These are phyloP conservation scores for Zychaea mexicana DNA, from an alignment of 371 early-diverging fungal genomes.

Conservation along the genomic window DNA sequence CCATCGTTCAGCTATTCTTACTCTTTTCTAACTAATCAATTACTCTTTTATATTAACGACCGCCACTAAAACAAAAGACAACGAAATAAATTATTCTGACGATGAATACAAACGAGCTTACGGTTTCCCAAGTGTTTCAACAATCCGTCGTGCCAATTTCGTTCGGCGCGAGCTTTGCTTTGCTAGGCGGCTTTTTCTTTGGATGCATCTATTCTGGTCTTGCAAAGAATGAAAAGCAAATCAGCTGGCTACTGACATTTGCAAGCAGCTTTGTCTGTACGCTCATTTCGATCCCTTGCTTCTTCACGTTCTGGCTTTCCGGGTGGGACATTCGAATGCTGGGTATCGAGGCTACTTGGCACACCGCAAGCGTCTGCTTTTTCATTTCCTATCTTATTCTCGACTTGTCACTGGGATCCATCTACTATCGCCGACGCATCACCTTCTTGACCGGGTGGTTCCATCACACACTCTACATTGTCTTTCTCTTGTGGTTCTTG, in stretches of 20 bases:
- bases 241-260: conserved; percentile 32
- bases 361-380: conserved; percentile 26
- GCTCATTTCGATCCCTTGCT: conserved; percentile 23
- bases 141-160: conserved; percentile 28
- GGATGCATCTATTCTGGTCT: conserved; percentile 18
- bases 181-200: conserved; percentile 22
- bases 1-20: too few species aligned
- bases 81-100: neutral
- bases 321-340: conserved; percentile 24
- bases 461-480: conserved; percentile 56
- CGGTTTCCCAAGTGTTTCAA: conserved; percentile 19
- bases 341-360: conserved; percentile 17
- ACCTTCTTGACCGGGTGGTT: conserved; percentile 59
- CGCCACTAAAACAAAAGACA: too few species aligned
- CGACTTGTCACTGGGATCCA: conserved; percentile 48
- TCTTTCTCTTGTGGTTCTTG: conserved; percentile 36
- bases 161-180: conserved; percentile 15
- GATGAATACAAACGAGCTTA: too few species aligned
- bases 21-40: too few species aligned
- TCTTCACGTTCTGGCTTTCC: conserved; percentile 20
- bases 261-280: conserved; percentile 31
- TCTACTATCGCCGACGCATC: conserved; percentile 52
- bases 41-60: too few species aligned
- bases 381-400: conserved; percentile 48
- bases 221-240: conserved; percentile 32